phyloP scores from a whole-genome alignment of 2,329 filamentous ascomycete species.

The Pyricularia sp. region DNA sequence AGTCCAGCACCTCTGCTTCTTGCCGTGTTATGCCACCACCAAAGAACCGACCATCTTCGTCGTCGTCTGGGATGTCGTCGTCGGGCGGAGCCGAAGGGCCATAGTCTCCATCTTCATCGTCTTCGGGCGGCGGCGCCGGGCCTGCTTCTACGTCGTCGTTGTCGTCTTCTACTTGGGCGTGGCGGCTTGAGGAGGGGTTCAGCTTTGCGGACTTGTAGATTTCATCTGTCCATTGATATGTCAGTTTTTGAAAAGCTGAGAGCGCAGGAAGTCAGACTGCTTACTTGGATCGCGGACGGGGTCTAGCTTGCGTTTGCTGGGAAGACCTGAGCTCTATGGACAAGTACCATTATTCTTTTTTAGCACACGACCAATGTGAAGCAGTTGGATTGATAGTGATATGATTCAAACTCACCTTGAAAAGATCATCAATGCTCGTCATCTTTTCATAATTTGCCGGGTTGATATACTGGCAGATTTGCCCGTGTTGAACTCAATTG shows the following conservation, averaged over 20 bases:
- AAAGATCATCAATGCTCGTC: slow-evolving; percentile 50
- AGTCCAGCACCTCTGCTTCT: slow-evolving; percentile 79
- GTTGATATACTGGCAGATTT: background rate
- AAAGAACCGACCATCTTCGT: slow-evolving; percentile 93
- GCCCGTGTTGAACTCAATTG: background rate
- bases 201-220: slow-evolving; percentile 55
- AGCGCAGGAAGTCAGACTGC: slow-evolving; percentile 12
- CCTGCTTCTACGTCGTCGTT: slow-evolving; percentile 36
- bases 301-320: slow-evolving; percentile 56
- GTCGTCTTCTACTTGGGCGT: slow-evolving; percentile 34
- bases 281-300: slow-evolving; percentile 52
- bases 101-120: slow-evolving; percentile 29
- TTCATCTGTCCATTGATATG: slow-evolving; percentile 33
- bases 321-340: slow-evolving; percentile 29
- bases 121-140: slow-evolving; percentile 37
- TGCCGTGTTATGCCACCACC: slow-evolving; percentile 78
- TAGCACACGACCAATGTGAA: background rate
- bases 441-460: slow-evolving; percentile 22
- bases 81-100: slow-evolving; percentile 36
- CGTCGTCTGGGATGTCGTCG: slow-evolving; percentile 44
- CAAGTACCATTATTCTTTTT: background rate
- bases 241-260: background rate
- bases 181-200: slow-evolving; percentile 32
- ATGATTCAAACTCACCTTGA: slow-evolving; percentile 34
- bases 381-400: background rate